Evolutionary conservation across 2,329 filamentous ascomycete species (phyloP).

Genomic region (Fusarium burgessii): DNA sequence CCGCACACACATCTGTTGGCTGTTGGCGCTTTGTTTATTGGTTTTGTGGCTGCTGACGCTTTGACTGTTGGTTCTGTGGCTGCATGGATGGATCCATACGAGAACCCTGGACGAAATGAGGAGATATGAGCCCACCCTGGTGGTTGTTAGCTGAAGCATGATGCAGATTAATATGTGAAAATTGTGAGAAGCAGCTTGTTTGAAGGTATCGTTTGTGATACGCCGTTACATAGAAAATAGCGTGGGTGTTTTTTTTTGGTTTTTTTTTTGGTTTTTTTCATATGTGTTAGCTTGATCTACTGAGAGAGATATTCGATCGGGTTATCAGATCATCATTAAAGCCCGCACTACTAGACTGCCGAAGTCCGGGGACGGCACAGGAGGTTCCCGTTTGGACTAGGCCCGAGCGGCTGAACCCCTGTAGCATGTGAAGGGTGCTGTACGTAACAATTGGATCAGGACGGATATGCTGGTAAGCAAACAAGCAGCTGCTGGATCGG

Average conservation of each 20-base stretch:
- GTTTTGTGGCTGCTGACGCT: not conserved
- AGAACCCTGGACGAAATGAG: not conserved
- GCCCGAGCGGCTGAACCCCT: not conserved
- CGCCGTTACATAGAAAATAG: not conserved
- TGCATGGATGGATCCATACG: too few relatives aligned
- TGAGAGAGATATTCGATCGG: not conserved
- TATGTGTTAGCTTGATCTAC: not conserved
- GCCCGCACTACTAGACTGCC: not conserved
- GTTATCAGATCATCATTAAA: not conserved
- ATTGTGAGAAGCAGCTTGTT: not conserved
- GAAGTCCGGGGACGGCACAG: not conserved
- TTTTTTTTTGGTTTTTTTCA: too few relatives aligned
- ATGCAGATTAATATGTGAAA: not conserved
- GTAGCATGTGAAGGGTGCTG: not conserved
- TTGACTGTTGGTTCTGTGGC: not conserved
- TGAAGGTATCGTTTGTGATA: not conserved
- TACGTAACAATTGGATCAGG: not conserved
- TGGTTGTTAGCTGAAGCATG: not conserved
- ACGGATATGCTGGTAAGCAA: not conserved
- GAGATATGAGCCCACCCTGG: not conserved
- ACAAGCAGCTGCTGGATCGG: not conserved
- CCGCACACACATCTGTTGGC: not conserved
- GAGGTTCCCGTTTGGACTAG: not conserved
- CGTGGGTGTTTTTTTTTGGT: too few relatives aligned
- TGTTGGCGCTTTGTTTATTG: not conserved